A percentile compares a stretch with the other conserved stretches of the same genome.
Evolutionary conservation across 192 early-diverging fungal species (phyloP).

Genomic region (Dissophora globulifera): DNA sequence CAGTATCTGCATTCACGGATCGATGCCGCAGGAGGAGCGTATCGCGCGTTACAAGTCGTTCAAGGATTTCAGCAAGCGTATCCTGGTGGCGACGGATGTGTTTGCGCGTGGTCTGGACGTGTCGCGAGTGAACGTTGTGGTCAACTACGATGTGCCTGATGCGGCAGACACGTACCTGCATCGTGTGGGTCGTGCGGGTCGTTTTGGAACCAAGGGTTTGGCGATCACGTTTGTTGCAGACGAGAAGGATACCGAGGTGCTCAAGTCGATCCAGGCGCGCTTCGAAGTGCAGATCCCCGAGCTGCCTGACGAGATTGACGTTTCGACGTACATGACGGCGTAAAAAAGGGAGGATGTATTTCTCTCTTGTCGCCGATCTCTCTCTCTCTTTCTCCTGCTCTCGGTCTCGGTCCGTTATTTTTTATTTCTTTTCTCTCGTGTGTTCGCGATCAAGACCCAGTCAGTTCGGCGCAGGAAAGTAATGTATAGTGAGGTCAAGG

Average conservation of each 20-base stretch:
- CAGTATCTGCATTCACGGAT: constrained; percentile 91
- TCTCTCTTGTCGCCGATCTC: not conserved
- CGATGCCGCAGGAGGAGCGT: constrained; percentile 91
- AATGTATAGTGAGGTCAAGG: no score
- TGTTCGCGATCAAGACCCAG: no score
- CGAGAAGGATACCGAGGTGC: constrained; percentile 76
- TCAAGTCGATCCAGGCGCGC: constrained; percentile 90
- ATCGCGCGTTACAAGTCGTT: constrained; percentile 93
- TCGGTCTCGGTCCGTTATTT: not conserved
- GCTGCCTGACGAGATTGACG: constrained; percentile 88
- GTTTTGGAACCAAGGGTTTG: constrained; percentile 99
- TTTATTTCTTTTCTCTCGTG: constrained; percentile 4
- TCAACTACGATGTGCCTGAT: constrained; percentile 99
- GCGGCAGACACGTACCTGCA: constrained; percentile 92
- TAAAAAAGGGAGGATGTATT: constrained; percentile 4
- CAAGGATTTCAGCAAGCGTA: constrained; percentile 94
- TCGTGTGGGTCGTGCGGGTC: constrained; percentile 97
- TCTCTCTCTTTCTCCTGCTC: constrained; percentile 3
- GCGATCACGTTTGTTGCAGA: constrained; percentile 94
- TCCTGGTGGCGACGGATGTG: constrained; percentile 97
- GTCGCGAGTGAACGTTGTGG: constrained; percentile 98
- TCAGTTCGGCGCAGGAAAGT: no score
- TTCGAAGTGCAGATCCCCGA: constrained; percentile 96
- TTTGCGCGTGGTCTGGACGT: constrained; percentile 99
- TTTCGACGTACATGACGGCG: constrained; percentile 44